Evolutionary conservation across 352 stramenopile genomes (phyloP).

Genomic region (Globisporangium carolinianum): DNA sequence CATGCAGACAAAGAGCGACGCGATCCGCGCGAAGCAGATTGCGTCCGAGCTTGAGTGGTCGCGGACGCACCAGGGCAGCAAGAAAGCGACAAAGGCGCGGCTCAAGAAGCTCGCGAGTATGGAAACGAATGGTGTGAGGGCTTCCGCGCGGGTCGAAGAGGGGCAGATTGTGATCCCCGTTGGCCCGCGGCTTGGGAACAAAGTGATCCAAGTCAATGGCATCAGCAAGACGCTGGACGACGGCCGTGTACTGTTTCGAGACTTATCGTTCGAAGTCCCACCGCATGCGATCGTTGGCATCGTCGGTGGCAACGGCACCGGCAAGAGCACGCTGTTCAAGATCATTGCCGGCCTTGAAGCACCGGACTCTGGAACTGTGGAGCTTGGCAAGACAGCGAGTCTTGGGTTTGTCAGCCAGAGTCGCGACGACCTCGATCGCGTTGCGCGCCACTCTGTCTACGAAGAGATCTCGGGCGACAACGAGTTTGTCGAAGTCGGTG

Average conservation of each 20-base stretch:
- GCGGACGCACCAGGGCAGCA: conserved; percentile 68
- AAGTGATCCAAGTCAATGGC: conserved; percentile 84
- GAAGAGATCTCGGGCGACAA: conserved; percentile 85
- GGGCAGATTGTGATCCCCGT: conserved; percentile 89
- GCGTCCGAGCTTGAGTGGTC: conserved; percentile 94
- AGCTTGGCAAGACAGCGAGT: conserved; percentile 73
- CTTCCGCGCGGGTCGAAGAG: conserved; percentile 66
- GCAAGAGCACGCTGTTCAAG: conserved; percentile 96
- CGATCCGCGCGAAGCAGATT: conserved; percentile 89
- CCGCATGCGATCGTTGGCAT: conserved; percentile 96
- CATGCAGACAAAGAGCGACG: conserved; percentile 92
- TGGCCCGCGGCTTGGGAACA: conserved; percentile 90
- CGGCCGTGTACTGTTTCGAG: conserved; percentile 87
- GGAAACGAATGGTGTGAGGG: conserved; percentile 51
- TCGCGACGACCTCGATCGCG: conserved; percentile 69
- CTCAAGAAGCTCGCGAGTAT: conserved; percentile 91
- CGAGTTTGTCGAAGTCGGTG: conserved; percentile 71
- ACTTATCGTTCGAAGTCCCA: conserved; percentile 92
- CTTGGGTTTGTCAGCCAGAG: conserved; percentile 76
- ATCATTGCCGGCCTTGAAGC: conserved; percentile 91
- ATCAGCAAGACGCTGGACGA: conserved; percentile 70
- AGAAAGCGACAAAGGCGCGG: conserved; percentile 90
- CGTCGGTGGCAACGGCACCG: conserved; percentile 96
- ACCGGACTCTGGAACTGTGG: conserved; percentile 70
- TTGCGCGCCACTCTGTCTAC: conserved; percentile 60